Evolutionary conservation across 208 protist genomes (phyloP).

Genomic region (Leishmania arabica): DNA sequence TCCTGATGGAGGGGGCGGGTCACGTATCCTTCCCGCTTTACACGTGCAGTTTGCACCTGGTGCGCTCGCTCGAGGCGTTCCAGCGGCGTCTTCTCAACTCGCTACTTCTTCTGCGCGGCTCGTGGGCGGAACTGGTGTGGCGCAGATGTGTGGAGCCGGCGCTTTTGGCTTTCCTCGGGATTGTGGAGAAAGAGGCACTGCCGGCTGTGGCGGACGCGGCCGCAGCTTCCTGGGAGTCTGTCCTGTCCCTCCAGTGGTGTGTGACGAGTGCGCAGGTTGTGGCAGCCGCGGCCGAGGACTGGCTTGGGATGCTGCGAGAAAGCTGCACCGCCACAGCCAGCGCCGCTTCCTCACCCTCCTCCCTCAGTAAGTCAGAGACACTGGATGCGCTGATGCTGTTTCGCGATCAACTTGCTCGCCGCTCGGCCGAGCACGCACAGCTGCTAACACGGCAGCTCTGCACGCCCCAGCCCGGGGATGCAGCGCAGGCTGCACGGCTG

Average conservation of each 20-base stretch:
- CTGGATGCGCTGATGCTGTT: constrained; percentile 25
- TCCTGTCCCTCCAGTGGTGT: constrained; percentile 25
- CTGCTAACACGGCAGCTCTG: constrained; percentile 13
- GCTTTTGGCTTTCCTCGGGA: constrained; percentile 19
- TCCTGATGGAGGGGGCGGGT: constrained; percentile 23
- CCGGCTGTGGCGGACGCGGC: not conserved
- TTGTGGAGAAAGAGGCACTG: constrained; percentile 17
- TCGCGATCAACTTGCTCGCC: constrained; percentile 20
- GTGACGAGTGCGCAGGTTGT: constrained; percentile 27
- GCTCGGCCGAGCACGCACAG: constrained; percentile 21
- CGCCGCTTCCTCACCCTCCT: not conserved
- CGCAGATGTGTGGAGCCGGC: constrained; percentile 20
- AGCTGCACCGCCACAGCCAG: not conserved
- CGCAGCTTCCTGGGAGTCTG: constrained; percentile 17
- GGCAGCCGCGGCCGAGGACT: constrained; percentile 34
- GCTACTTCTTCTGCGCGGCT: constrained; percentile 24
- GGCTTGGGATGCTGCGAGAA: constrained; percentile 38
- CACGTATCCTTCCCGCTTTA: constrained; percentile 15
- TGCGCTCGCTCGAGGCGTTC: constrained; percentile 60
- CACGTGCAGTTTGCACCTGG: constrained; percentile 39
- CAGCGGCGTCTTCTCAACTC: constrained; percentile 44
- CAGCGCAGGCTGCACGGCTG: constrained; percentile 9
- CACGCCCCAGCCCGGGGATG: constrained; percentile 4
- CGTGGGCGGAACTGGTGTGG: constrained; percentile 21
- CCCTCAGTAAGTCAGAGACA: constrained; percentile 8